Evolutionary conservation across 352 stramenopile genomes (phyloP).

Genomic region (Phytophthora parvispora): DNA sequence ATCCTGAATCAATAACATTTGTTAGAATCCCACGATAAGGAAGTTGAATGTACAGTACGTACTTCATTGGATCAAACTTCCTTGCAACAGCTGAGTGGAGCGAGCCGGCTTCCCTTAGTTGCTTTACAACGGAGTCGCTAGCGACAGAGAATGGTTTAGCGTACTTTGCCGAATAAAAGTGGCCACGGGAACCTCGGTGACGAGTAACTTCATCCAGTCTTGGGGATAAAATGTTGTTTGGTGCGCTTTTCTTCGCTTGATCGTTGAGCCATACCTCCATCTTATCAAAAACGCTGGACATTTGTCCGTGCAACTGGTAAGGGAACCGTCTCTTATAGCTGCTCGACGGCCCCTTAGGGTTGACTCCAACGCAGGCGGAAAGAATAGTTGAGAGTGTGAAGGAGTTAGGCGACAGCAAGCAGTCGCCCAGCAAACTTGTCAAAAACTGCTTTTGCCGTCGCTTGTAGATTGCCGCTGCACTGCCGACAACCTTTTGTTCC

Average conservation of each 20-base stretch:
- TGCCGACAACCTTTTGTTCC: background rate
- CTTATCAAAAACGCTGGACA: slow-evolving; percentile 35
- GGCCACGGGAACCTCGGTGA: background rate
- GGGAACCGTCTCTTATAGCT: slow-evolving; percentile 1
- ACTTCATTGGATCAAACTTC: slow-evolving; percentile 70
- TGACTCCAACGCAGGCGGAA: slow-evolving; percentile 23
- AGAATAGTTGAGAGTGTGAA: slow-evolving; percentile 34
- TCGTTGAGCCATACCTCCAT: slow-evolving; percentile 44
- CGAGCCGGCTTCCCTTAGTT: slow-evolving; percentile 31
- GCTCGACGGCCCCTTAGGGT: background rate
- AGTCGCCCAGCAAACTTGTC: slow-evolving; percentile 16
- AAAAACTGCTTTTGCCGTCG: slow-evolving; percentile 32
- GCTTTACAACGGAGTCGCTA: slow-evolving; percentile 51
- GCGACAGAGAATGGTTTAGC: slow-evolving; percentile 42
- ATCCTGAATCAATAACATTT: slow-evolving; percentile 40
- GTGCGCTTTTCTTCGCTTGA: slow-evolving; percentile 22
- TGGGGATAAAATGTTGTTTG: slow-evolving; percentile 1
- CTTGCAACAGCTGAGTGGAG: slow-evolving; percentile 2
- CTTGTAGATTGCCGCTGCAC: slow-evolving; percentile 1
- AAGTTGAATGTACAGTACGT: slow-evolving; percentile 21
- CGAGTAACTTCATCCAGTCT: background rate
- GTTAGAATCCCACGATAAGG: slow-evolving; percentile 11
- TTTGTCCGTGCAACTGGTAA: slow-evolving; percentile 39
- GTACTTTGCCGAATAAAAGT: slow-evolving; percentile 17
- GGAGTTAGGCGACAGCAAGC: background rate